Evolutionary conservation across 352 stramenopile genomes (phyloP).

Genomic region (Phytopythium ostracodes): DNA sequence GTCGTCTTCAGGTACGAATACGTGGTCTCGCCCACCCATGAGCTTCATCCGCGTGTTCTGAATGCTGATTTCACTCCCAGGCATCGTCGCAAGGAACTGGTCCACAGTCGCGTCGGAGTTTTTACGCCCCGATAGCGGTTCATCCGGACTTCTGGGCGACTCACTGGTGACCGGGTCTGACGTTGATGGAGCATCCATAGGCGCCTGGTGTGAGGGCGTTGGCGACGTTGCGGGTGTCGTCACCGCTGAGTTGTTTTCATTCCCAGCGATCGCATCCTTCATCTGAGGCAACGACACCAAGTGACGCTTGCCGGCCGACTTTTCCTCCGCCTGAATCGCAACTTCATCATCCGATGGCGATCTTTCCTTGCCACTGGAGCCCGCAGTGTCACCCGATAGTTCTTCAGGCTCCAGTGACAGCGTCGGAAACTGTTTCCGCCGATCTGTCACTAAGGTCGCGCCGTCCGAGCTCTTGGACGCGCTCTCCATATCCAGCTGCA

Average conservation of each 20-base stretch:
- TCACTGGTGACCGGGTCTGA: constrained; percentile 19
- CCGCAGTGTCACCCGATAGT: constrained; percentile 30
- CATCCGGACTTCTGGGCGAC: constrained; percentile 24
- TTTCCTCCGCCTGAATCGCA: constrained; percentile 37
- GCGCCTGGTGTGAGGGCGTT: constrained; percentile 10
- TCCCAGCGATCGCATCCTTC: constrained; percentile 8
- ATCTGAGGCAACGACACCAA: constrained; percentile 6
- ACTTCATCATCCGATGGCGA: constrained; percentile 9
- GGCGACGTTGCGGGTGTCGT: constrained; percentile 5
- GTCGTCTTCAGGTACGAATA: constrained; percentile 74
- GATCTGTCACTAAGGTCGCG: constrained; percentile 24
- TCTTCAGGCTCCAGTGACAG: constrained; percentile 52
- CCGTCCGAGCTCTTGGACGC: constrained; percentile 41
- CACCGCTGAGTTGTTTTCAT: constrained; percentile 15
- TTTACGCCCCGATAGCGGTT: constrained; percentile 55
- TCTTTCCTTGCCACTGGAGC: constrained; percentile 6
- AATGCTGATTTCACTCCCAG: constrained; percentile 89
- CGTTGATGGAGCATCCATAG: constrained; percentile 12
- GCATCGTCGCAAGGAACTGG: constrained; percentile 79
- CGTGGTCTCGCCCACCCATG: constrained; percentile 87
- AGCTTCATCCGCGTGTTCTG: constrained; percentile 90
- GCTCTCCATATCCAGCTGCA: constrained; percentile 77
- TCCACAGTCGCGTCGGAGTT: constrained; percentile 48
- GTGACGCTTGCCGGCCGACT: constrained; percentile 30
- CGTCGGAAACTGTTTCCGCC: constrained; percentile 49